Evolutionary conservation across 1,139 yeast genomes (phyloP), one percentile per base, ranked within the genome.

Genomic region (Yamadazyma buinensis): DNA sequence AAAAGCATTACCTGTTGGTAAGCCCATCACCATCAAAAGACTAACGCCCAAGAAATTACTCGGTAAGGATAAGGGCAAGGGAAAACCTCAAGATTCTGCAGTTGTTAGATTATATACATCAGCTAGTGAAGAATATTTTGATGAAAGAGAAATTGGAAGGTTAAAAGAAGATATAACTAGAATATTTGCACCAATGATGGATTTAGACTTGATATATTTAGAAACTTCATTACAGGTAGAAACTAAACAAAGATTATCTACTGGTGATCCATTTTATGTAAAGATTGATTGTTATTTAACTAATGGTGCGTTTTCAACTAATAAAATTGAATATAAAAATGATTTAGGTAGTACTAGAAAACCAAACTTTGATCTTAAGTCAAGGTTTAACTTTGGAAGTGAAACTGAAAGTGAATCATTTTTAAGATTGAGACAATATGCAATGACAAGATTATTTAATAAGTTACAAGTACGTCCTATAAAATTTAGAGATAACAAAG

Each of bases 101-200:
- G 61, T 64, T 21, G 57, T 66, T 14, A 48, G 72, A 33, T 41
- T 65, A 20, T 64, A 54, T 43, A 61, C 59, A 0, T 48, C 36
- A 30, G 59, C 54, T 24, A 48, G 37, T 22, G 43, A 38, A 15
- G 46, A 47, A 14, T 42, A 42, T 3, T 49, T 48, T 4, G 48
- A 47, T 5, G 61, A 56, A 13, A 44, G 85, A 40, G 95, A 86
- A 51, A 67, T 90, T 25, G 97, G 95, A 0, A 71, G 95, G 41
- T 54, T 87, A 1, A 81, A 88, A 0, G 90, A 83, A 42, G 84
- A 79, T 34, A 61, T 80, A 25, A 87, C 95, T 0, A 59, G 75
- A n/a, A 70, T 82, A 7, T 54, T 88, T 9, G 72, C 82, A 2
- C 86, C 95, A 0, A 64, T 88, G 26, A 43, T 87, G 5, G 86